Evolutionary conservation across 306 rosid genomes (phyloP).

Genomic region (Calophaca sinica): DNA sequence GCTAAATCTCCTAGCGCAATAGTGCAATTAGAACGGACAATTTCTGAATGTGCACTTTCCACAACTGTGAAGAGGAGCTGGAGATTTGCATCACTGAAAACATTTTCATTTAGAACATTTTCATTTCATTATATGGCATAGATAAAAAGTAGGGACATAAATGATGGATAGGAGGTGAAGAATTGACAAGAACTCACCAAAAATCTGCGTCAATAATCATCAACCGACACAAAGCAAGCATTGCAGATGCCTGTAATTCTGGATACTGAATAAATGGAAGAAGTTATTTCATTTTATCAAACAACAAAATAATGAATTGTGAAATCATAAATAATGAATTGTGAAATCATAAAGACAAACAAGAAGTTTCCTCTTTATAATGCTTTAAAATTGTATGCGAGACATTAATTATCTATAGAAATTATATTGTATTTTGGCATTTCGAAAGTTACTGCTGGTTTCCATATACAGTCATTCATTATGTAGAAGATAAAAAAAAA

Average conservation of each 20-base stretch:
- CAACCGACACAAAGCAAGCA: conserved; percentile 95
- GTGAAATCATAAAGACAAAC: not conserved
- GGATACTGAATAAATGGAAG: conserved; percentile 70
- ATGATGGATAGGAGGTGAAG: conserved; percentile 11
- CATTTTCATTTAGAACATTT: conserved; percentile 41
- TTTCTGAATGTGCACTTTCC: conserved; percentile 81
- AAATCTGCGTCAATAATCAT: conserved; percentile 92
- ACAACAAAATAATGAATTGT: not conserved
- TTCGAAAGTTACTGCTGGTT: not conserved
- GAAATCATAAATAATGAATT: not conserved
- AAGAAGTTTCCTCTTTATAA: not conserved
- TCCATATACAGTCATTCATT: conserved; percentile 7
- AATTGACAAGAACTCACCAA: conserved; percentile 66
- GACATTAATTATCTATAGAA: conserved; percentile 18
- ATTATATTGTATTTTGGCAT: conserved; percentile 20
- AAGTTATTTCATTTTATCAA: conserved; percentile 31
- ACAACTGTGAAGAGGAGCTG: conserved; percentile 95
- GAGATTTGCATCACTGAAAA: conserved; percentile 83
- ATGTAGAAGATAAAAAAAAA: not conserved
- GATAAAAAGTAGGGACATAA: conserved; percentile 1
- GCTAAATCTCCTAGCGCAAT: conserved; percentile 95
- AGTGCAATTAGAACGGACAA: conserved; percentile 92
- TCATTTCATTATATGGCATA: conserved; percentile 28
- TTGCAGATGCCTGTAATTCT: conserved; percentile 91
- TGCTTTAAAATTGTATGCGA: conserved; percentile 7